Percentiles rank a stretch among this genome's conserved stretches.
These are phyloP conservation scores for Xylaria curta DNA, from an alignment of 495 filamentous ascomycete genomes.

Conservation along the genomic window DNA sequence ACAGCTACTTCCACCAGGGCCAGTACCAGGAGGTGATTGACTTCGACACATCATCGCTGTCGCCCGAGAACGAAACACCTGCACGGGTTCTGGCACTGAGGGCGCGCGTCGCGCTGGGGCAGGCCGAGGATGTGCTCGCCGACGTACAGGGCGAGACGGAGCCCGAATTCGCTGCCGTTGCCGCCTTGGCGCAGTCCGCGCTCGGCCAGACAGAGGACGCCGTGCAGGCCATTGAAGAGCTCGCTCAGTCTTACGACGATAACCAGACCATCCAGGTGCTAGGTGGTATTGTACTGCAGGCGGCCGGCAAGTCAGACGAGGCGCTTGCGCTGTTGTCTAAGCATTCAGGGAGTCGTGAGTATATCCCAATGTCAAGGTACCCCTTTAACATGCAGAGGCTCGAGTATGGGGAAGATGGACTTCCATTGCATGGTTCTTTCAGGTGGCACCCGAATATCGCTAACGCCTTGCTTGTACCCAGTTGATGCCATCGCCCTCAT, in stretches of 20 bases:
- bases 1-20: conserved; percentile 93
- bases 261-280: conserved; percentile 84
- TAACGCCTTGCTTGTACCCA: conserved; percentile 29
- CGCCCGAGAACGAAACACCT: conserved; percentile 74
- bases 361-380: background rate
- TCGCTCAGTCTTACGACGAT: conserved; percentile 68
- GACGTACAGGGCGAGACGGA: conserved; percentile 66
- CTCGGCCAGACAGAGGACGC: conserved; percentile 67
- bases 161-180: conserved; percentile 80
- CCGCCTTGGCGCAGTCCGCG: conserved; percentile 73
- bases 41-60: conserved; percentile 77
- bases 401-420: background rate
- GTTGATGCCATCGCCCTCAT: conserved; percentile 73
- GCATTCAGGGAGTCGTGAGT: conserved; percentile 89
- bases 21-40: conserved; percentile 84
- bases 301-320: conserved; percentile 79
- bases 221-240: conserved; percentile 65
- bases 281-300: conserved; percentile 77
- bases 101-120: conserved; percentile 79
- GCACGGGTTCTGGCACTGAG: conserved; percentile 83
- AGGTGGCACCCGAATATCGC: background rate
- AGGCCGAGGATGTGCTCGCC: conserved; percentile 72
- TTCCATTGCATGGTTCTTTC: conserved; percentile 21
- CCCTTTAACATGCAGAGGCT: background rate
- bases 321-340: conserved; percentile 77